A percentile compares a stretch with the other conserved stretches of the same genome.
Conservation (phyloP, 148 eudicot species). For the Cornus kousa region DNA sequence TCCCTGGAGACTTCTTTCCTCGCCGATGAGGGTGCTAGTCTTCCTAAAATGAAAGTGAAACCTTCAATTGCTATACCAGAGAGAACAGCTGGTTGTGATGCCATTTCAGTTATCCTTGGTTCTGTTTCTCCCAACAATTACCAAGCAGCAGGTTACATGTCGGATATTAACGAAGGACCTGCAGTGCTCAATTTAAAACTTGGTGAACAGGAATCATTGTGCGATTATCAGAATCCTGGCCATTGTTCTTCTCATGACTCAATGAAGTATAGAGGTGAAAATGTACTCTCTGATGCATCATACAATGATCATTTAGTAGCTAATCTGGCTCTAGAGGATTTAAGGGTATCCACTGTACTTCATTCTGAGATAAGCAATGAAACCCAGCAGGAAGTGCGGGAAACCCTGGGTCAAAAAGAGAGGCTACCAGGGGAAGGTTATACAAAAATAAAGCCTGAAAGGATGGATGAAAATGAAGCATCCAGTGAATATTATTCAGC, state of each 20-base stretch:
- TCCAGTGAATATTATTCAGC: slow-evolving; percentile 52
- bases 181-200: slow-evolving; percentile 23
- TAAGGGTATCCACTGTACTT: slow-evolving; percentile 14
- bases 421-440: slow-evolving; percentile 22
- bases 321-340: slow-evolving; percentile 19
- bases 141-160: slow-evolving; percentile 19
- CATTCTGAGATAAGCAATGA: slow-evolving; percentile 20
- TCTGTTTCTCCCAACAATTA: slow-evolving; percentile 19
- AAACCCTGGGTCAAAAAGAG: slow-evolving; percentile 29
- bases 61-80: slow-evolving; percentile 33
- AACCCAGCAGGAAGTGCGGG: slow-evolving; percentile 25
- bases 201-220: slow-evolving; percentile 23
- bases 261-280: slow-evolving; percentile 31
- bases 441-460: slow-evolving; percentile 18
- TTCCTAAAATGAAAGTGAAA: slow-evolving; percentile 53
- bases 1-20: slow-evolving; percentile 90
- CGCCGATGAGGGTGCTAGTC: slow-evolving; percentile 96
- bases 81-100: slow-evolving; percentile 32
- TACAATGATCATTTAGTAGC: slow-evolving; percentile 29
- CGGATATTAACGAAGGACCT: slow-evolving; percentile 23
- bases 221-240: slow-evolving; percentile 22
- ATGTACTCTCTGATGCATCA: slow-evolving; percentile 16
- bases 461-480: slow-evolving; percentile 38
- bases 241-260: slow-evolving; percentile 19
- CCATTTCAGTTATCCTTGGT: slow-evolving; percentile 25